Percentiles rank a stretch among this genome's conserved stretches.
Conservation (phyloP, 352 stramenopile genomes). For the Paralagenidium karlingii region DNA sequence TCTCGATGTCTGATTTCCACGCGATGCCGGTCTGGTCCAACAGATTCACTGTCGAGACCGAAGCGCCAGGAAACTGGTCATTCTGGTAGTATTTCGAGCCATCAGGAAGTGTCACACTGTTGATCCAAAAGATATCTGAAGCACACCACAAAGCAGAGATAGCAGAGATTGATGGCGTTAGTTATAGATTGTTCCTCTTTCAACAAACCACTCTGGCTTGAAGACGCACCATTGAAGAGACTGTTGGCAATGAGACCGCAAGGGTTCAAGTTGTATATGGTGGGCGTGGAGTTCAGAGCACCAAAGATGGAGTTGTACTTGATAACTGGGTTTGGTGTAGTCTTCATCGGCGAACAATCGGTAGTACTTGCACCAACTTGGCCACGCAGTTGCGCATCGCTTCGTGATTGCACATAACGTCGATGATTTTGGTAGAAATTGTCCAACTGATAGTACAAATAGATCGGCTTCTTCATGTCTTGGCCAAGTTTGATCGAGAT, state of each 20-base stretch:
- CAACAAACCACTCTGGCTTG: no score
- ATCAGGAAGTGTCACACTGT: constrained; percentile 29
- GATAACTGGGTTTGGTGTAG: constrained; percentile 13
- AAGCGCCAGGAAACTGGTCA: constrained; percentile 27
- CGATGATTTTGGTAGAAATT: constrained; percentile 99
- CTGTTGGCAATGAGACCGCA: constrained; percentile 98
- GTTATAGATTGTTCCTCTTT: no score
- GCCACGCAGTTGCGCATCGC: constrained; percentile 83
- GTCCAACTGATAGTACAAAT: constrained; percentile 98
- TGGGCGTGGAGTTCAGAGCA: constrained; percentile 13
- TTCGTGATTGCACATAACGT: constrained; percentile 85
- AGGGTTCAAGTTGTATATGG: constrained; percentile 85
- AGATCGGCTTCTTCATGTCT: constrained; percentile 93
- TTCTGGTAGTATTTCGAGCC: constrained; percentile 47
- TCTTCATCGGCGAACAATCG: constrained; percentile 81
- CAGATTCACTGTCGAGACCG: constrained; percentile 50
- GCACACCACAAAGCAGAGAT: not conserved
- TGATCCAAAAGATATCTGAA: constrained; percentile 78
- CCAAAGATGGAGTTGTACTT: constrained; percentile 55
- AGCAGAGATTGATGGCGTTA: not conserved
- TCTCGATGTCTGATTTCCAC: constrained; percentile 94
- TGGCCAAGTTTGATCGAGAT: constrained; percentile 83
- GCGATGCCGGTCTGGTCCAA: constrained; percentile 94
- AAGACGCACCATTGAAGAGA: constrained; percentile 91
- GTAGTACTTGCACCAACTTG: constrained; percentile 36